Percentiles rank a stretch among this genome's conserved stretches.
Evolutionary conservation across 1,284 basidiomycete species (phyloP).

Genomic region (Cutaneotrichosporon spelunceum): DNA sequence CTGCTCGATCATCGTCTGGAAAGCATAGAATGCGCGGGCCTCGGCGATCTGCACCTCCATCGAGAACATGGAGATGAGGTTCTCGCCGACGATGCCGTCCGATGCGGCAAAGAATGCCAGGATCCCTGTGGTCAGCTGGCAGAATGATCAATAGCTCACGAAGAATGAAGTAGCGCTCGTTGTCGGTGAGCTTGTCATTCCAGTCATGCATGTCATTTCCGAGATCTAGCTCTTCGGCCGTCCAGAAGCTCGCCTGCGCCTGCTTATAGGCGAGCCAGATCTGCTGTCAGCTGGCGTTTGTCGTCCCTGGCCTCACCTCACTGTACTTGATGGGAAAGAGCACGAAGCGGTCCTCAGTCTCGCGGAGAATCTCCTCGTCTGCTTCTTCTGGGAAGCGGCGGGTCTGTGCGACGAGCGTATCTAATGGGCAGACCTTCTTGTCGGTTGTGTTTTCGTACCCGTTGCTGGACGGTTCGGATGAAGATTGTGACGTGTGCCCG

Average conservation of each 20-base stretch:
- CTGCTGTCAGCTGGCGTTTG: constrained; percentile 50
- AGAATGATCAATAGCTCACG: constrained; percentile 53
- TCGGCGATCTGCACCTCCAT: constrained; percentile 90
- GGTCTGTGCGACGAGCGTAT: neutral
- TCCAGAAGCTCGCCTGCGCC: constrained; percentile 64
- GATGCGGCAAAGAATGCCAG: constrained; percentile 95
- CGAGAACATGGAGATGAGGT: constrained; percentile 89
- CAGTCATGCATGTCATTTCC: constrained; percentile 86
- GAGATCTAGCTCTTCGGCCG: constrained; percentile 92
- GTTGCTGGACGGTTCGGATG: neutral
- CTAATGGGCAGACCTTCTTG: neutral
- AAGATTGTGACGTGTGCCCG: neutral
- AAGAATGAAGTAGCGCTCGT: constrained; percentile 89
- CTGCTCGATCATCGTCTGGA: constrained; percentile 92
- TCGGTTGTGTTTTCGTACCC: neutral
- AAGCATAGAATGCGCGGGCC: constrained; percentile 94
- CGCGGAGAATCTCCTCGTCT: constrained; percentile 78
- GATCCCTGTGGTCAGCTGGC: constrained; percentile 51
- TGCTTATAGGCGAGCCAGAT: constrained; percentile 96
- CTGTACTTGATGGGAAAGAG: constrained; percentile 92
- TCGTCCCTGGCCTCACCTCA: constrained; percentile 53
- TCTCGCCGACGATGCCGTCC: constrained; percentile 93
- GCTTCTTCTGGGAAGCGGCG: constrained; percentile 40
- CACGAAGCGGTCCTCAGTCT: constrained; percentile 67
- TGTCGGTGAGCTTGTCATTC: constrained; percentile 79